Evolutionary conservation across 139 green algal species (phyloP), one percentile per base, ranked within the genome.

Genomic region (Auxenochlorella protothecoides): DNA sequence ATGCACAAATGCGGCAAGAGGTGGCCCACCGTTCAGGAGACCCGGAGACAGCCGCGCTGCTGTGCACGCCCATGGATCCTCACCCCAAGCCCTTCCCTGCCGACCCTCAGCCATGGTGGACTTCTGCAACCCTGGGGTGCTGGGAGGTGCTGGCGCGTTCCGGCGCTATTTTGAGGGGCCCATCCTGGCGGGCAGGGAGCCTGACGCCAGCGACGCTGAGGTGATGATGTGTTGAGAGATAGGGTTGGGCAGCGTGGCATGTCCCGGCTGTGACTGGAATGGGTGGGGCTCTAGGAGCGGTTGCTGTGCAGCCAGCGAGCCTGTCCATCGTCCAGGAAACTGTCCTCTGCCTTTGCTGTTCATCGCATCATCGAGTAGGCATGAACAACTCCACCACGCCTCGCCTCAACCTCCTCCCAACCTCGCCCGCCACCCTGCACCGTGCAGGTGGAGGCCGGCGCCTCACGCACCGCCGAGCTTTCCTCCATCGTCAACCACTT

Each of bases 51-150:
- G 27, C 27, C 27, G 63, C 14, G 63, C 63, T 10, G 14, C 63
- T 67, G 63, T 27, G n/a, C 11, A 60, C 10, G 51, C 52, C 12
- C 6, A 54, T 68, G 6, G 15, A 56, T 54, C 63, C 63, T 68
- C 11, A 52, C 65, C 65, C 52, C 14, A 51, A 7, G 10, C 7
- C 2, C 51, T 5, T 27, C 69, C 61, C 69, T 5, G 12, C 51
- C 6, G 27, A 44, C 27, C 56, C 15, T 65, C 72, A 76, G 87
- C 93, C 68, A 98, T 99, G 95, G 92, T 98, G 0, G 88, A 90
- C 77, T 99, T 99, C 72, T 92, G 83, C 80, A 99, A 99, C 81
- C 95, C 95, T 0, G 90, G 89, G 4, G 83, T 97, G 51, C 81
- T 99, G 65, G 94, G 94, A 54, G 87, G 80, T 2, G 83, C 85